Percentiles rank a stretch among this genome's conserved stretches.
phyloP scores from a whole-genome alignment of 306 rosid genomes.

The Cucurbita pepo region DNA sequence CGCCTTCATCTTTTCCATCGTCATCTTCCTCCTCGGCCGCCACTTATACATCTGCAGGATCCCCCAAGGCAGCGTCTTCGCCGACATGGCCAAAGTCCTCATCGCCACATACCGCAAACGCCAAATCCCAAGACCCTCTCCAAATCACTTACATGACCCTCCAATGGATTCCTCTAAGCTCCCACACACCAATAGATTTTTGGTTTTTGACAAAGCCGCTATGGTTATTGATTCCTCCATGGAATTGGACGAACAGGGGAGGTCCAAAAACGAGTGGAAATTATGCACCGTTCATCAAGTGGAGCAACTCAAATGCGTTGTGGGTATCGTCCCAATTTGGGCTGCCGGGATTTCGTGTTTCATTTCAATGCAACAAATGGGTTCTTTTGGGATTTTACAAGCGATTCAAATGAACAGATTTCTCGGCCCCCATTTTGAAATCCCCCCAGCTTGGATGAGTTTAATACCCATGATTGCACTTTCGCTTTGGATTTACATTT shows the following conservation, averaged over 20 bases:
- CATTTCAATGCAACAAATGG: constrained; percentile 30
- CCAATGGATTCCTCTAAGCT: neutral
- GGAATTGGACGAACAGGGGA: constrained; percentile 23
- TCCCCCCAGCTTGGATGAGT: constrained; percentile 60
- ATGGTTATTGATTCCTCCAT: constrained; percentile 13
- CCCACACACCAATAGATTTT: constrained; percentile 21
- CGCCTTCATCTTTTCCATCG: constrained; percentile 25
- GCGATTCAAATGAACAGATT: constrained; percentile 32
- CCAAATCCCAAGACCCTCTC: neutral
- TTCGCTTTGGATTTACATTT: constrained; percentile 33
- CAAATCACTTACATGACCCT: constrained; percentile 17
- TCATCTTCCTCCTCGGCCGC: constrained; percentile 23
- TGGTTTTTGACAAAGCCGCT: constrained; percentile 34
- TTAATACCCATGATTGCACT: constrained; percentile 35
- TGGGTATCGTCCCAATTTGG: constrained; percentile 33
- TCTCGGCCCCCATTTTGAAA: constrained; percentile 18
- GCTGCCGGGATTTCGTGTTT: constrained; percentile 32
- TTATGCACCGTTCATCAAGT: constrained; percentile 31
- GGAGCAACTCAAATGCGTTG: constrained; percentile 35
- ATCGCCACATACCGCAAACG: constrained; percentile 20
- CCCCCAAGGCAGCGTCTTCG: constrained; percentile 31
- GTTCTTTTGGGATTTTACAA: constrained; percentile 42
- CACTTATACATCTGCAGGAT: constrained; percentile 13
- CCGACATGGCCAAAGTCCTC: constrained; percentile 22
- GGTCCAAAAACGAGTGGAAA: constrained; percentile 22